These are phyloP conservation scores for Hypoxylon rickii DNA, from an alignment of 495 filamentous ascomycete species.

Conservation along the genomic window DNA sequence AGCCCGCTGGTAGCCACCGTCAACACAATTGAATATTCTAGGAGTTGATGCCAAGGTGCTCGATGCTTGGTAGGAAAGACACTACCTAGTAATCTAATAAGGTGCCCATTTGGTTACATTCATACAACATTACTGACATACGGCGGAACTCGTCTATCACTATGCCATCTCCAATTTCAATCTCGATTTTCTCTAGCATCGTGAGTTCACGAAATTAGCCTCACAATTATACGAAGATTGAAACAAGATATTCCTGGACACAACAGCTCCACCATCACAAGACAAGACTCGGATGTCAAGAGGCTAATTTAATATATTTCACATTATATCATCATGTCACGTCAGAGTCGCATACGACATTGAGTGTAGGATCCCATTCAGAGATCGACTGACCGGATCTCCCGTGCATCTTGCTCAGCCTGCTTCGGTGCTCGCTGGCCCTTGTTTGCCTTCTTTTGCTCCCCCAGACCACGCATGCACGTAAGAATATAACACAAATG, in stretches of 20 bases:
- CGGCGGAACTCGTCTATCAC: slow-evolving; percentile 15
- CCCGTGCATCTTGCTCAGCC: slow-evolving; percentile 20
- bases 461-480: slow-evolving; percentile 28
- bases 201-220: slow-evolving; percentile 25
- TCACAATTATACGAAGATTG: no score
- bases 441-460: slow-evolving; percentile 19
- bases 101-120: slow-evolving; percentile 16
- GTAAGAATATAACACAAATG: no score
- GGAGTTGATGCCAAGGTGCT: slow-evolving; percentile 21
- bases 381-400: slow-evolving; percentile 31
- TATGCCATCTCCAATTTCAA: slow-evolving; percentile 1
- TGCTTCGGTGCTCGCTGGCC: slow-evolving; percentile 18
- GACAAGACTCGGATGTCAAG: no score
- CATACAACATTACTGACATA: slow-evolving; percentile 16
- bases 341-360: slow-evolving; percentile 5
- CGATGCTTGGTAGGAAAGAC: no score
- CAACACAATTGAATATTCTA: no score
- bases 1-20: slow-evolving; percentile 9
- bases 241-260: no score
- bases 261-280: no score
- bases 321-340: slow-evolving; percentile 4
- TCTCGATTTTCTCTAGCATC: slow-evolving; percentile 13
- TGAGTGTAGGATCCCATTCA: neutral
- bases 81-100: no score
- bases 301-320: no score